Conservation (phyloP, 1,139 yeast genomes). For the Kazachstania sp. region DNA sequence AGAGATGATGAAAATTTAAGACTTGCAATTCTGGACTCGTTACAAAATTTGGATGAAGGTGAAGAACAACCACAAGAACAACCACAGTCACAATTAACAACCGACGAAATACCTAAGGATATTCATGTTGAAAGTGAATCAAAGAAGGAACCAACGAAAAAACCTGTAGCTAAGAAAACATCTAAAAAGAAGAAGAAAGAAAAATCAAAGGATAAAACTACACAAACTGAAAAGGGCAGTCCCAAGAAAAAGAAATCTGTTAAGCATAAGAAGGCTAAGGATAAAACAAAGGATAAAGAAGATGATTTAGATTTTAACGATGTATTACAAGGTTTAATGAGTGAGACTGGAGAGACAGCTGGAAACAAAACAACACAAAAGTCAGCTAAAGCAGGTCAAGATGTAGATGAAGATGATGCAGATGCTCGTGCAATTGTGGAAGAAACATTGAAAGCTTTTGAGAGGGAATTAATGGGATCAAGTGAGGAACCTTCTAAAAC, state of each 20-base stretch:
- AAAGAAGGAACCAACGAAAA: not conserved
- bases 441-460: slow-evolving; percentile 29
- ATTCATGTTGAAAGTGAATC: slow-evolving; percentile 4
- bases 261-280: slow-evolving; percentile 6
- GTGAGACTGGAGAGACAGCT: slow-evolving; percentile 5
- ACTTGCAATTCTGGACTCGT: slow-evolving; percentile 27
- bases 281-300: slow-evolving; percentile 5
- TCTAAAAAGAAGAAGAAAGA: slow-evolving; percentile 18
- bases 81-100: slow-evolving; percentile 1
- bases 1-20: slow-evolving; percentile 30
- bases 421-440: slow-evolving; percentile 30
- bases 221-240: slow-evolving; percentile 9
- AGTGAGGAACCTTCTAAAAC: not conserved
- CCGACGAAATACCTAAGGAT: not conserved
- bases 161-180: slow-evolving; percentile 9
- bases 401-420: slow-evolving; percentile 12
- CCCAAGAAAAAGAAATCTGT: slow-evolving; percentile 9
- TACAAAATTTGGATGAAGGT: slow-evolving; percentile 19
- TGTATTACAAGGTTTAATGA: slow-evolving; percentile 28
- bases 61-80: not conserved
- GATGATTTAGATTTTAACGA: slow-evolving; percentile 23
- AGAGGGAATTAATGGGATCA: slow-evolving; percentile 21
- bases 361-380: slow-evolving; percentile 6
- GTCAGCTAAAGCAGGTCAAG: not conserved
- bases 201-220: slow-evolving; percentile 9